These are phyloP conservation scores for Globisporangium megalacanthum DNA, from an alignment of 352 stramenopile species.

Conservation along the genomic window DNA sequence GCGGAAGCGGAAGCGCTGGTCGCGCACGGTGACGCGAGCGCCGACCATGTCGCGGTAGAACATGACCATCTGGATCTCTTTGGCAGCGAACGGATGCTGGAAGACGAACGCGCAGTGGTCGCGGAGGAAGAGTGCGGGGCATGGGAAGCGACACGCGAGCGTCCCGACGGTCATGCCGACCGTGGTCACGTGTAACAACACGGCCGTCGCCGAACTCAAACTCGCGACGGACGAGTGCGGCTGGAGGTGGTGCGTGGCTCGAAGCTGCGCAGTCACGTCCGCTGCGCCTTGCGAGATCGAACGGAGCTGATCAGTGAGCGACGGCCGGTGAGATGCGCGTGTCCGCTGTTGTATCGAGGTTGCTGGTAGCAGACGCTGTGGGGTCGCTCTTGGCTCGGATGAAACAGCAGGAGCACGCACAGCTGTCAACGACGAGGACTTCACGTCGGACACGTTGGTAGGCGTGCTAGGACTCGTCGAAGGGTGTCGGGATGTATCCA, in stretches of 20 bases:
- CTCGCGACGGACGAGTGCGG: slow-evolving; percentile 2
- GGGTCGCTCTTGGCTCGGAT: neutral
- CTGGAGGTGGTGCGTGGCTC: slow-evolving; percentile 38
- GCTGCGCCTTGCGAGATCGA: slow-evolving; percentile 44
- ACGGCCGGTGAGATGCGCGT: slow-evolving; percentile 24
- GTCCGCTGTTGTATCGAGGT: neutral
- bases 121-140: slow-evolving; percentile 37
- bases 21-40: slow-evolving; percentile 26
- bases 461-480: too few relatives aligned
- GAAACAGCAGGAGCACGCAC: neutral
- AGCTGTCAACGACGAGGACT: neutral
- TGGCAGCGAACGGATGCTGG: slow-evolving; percentile 61
- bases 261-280: slow-evolving; percentile 44
- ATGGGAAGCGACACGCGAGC: slow-evolving; percentile 60
- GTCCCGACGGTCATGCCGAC: slow-evolving; percentile 41
- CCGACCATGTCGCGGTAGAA: slow-evolving; percentile 69
- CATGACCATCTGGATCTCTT: slow-evolving; percentile 72
- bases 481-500: neutral
- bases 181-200: slow-evolving; percentile 39
- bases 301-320: slow-evolving; percentile 58
- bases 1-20: slow-evolving; percentile 45
- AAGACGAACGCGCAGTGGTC: slow-evolving; percentile 66
- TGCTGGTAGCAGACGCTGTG: neutral
- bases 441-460: too few relatives aligned
- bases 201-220: neutral